Conservation (phyloP, 345 rosid genomes). For the Angophora floribunda region DNA sequence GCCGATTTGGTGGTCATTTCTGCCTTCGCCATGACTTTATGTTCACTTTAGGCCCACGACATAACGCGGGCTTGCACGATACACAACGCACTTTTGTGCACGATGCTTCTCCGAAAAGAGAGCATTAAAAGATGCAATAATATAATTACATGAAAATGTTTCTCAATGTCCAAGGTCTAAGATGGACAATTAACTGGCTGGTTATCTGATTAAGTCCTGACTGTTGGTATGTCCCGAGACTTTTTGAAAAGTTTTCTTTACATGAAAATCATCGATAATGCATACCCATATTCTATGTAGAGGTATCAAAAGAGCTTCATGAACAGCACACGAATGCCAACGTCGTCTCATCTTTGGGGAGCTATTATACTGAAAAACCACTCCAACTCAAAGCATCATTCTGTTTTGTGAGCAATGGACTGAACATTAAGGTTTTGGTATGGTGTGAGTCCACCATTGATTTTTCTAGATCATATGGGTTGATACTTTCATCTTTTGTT, state of each 20-base stretch:
- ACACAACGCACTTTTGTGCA: too few species aligned
- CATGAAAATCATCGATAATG: not conserved
- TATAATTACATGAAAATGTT: too few species aligned
- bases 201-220: not conserved
- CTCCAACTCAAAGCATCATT: not conserved
- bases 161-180: not conserved
- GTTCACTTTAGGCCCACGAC: too few species aligned
- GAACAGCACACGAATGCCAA: not conserved
- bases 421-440: not conserved
- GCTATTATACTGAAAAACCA: not conserved
- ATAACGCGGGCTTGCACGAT: too few species aligned
- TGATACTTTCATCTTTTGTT: not conserved
- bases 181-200: not conserved
- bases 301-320: not conserved
- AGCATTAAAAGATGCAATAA: too few species aligned
- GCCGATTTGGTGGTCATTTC: not conserved
- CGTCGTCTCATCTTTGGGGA: fast-evolving
- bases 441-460: not conserved
- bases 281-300: not conserved
- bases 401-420: not conserved
- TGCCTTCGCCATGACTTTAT: too few species aligned
- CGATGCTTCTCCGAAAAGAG: too few species aligned
- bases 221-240: not conserved
- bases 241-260: not conserved
- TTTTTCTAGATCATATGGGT: not conserved